phyloP scores from a whole-genome alignment of 192 early-diverging fungal species.

The Rhizoclosmatium sp. region DNA sequence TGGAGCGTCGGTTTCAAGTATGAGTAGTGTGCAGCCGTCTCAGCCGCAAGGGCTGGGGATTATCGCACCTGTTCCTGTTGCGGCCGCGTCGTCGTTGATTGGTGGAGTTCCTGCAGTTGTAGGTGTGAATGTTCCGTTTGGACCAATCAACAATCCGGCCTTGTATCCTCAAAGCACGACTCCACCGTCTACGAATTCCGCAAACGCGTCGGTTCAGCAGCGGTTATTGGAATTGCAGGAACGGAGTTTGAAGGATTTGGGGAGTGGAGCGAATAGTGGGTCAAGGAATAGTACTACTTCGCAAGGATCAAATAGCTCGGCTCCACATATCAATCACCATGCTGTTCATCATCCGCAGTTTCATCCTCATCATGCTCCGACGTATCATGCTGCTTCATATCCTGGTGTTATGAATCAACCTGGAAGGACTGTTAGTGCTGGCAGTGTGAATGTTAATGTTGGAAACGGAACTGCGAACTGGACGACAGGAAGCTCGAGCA shows the following conservation, averaged over 20 bases:
- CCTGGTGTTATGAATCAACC: background rate
- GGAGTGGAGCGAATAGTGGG: constrained; percentile 1
- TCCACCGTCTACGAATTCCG: constrained; percentile 5
- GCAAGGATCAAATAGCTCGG: background rate
- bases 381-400: constrained; percentile 7
- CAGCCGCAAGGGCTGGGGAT: background rate
- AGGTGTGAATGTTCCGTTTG: background rate
- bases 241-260: constrained; percentile 28
- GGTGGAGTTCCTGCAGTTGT: too few species aligned
- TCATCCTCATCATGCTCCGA: constrained; percentile 27
- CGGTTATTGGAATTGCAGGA: constrained; percentile 18
- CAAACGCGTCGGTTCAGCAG: background rate
- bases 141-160: constrained; percentile 13
- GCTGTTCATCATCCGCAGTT: constrained; percentile 27
- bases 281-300: background rate
- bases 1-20: background rate
- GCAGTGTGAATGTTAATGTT: background rate
- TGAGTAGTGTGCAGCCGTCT: background rate
- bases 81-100: too few species aligned
- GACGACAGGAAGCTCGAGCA: constrained; percentile 4
- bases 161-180: background rate
- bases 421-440: background rate
- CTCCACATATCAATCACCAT: constrained; percentile 28
- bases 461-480: background rate
- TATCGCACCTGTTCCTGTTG: too few species aligned